phyloP scores from a whole-genome alignment of 1,284 basidiomycete genomes.

The Ustilago shanxiensis region DNA sequence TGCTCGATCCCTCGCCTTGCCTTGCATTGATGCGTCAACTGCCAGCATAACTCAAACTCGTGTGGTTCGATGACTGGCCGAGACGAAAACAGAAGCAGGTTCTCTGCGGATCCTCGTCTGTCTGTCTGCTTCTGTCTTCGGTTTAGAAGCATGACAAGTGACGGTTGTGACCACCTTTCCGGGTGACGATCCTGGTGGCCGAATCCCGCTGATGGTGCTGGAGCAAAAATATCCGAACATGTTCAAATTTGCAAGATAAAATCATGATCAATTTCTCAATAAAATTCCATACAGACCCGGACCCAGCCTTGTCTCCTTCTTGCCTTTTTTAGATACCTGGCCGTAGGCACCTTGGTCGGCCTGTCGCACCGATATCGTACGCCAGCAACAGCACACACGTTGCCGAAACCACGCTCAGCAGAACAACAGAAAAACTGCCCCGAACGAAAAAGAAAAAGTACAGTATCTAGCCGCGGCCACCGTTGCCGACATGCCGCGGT shows the following conservation, averaged over 20 bases:
- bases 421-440: too few relatives aligned
- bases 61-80: too few relatives aligned
- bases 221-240: not conserved
- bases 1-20: constrained; percentile 4
- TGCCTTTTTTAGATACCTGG: not conserved
- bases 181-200: too few relatives aligned
- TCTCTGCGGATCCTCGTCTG: too few relatives aligned
- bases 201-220: not conserved
- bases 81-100: too few relatives aligned
- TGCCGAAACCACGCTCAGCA: not conserved
- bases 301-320: not conserved
- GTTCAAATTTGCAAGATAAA: not conserved
- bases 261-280: not conserved
- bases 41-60: too few relatives aligned
- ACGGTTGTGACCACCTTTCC: too few relatives aligned
- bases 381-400: not conserved
- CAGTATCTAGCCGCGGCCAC: constrained; percentile 1
- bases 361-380: not conserved
- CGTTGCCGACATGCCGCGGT: constrained; percentile 3
- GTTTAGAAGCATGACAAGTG: too few relatives aligned
- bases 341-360: constrained; percentile 5
- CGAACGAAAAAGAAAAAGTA: too few relatives aligned
- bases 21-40: not conserved
- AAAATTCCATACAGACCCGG: too few relatives aligned
- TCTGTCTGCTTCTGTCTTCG: too few relatives aligned